Evolutionary conservation across 306 rosid genomes (phyloP).

Genomic region (Castanea sativa): DNA sequence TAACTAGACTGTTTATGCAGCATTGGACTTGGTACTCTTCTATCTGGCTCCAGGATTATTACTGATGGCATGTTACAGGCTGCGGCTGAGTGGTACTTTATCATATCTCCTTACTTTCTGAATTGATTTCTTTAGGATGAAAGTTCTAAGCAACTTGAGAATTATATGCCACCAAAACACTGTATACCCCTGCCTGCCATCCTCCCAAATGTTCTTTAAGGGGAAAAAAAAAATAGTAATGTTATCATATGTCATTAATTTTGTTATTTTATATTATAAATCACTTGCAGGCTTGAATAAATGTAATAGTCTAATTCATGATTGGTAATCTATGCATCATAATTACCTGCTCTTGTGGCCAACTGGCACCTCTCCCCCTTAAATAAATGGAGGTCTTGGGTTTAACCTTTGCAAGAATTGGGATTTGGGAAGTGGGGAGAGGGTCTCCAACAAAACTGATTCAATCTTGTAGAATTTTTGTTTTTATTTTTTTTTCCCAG

Average conservation of each 20-base stretch:
- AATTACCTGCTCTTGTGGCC: background rate
- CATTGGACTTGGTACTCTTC: conserved; percentile 93
- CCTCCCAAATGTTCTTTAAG: background rate
- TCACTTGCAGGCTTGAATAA: background rate
- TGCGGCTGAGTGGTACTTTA: conserved; percentile 89
- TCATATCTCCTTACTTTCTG: background rate
- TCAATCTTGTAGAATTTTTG: background rate
- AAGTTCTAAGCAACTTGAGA: background rate
- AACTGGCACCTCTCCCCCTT: background rate
- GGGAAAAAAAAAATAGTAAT: background rate
- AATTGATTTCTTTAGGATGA: conserved; percentile 5
- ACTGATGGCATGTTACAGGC: conserved; percentile 99
- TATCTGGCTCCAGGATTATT: conserved; percentile 79
- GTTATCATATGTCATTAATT: background rate
- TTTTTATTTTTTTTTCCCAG: background rate
- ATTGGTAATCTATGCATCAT: background rate
- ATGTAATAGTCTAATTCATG: background rate
- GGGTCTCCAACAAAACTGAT: background rate
- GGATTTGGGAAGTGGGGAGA: background rate
- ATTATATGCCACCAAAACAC: background rate
- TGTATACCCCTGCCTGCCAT: background rate
- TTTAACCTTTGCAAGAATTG: background rate
- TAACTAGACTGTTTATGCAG: conserved; percentile 45
- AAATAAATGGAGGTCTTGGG: background rate
- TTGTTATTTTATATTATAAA: background rate